Base-by-base conservation (phyloP, 2,329 filamentous ascomycete genomes). In the Cadophora gregata region DNA sequence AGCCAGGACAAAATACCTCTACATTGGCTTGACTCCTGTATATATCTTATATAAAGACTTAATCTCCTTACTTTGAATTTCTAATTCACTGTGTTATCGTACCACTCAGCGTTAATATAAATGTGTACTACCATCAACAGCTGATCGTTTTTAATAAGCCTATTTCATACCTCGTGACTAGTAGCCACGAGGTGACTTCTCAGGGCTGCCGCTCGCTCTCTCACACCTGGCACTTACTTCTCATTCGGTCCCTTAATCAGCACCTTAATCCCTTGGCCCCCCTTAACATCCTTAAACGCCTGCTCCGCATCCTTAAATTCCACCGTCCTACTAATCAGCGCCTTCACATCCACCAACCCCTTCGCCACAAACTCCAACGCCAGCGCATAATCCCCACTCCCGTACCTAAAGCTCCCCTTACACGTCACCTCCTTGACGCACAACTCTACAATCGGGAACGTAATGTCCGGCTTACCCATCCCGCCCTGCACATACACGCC, bases 371-470 rank as follows among this genome's bases (percentile, higher is more conserved):
- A 84, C 70, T 93, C 88, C 55, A 97, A 81, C 0, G 88, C 89
- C 7, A 89, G 81, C 73, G 89, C 86, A 80, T 97, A 98, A 79
- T 97, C 95, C 24, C 94, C 94, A 63, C 88, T 86, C 3, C 90
- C 90, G 79, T 98, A 98, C 47, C 95, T 88, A 85, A 98, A 98
- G 69, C 90, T 94, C 25, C 95, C 95, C 77, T 90, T 92, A 56
- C 92, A 85, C 12, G 90, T 96, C 61, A 97, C 84, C 83, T 98
- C 95, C 82, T 97, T 97, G 60, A 89, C 85, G 78, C 93, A 96
- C 76, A 96, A 84, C 5, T 92, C 90, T 86, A 95, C 92, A 78
- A 98, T 97, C 61, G 95, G 95, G 82, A 97, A 97, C 9, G 81
- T 91, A 78, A 97, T 94, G 75, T 97, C 92, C 47, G 88, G 80